phyloP scores from a whole-genome alignment of 1,139 yeast genomes.

The Candida gigantensis region DNA sequence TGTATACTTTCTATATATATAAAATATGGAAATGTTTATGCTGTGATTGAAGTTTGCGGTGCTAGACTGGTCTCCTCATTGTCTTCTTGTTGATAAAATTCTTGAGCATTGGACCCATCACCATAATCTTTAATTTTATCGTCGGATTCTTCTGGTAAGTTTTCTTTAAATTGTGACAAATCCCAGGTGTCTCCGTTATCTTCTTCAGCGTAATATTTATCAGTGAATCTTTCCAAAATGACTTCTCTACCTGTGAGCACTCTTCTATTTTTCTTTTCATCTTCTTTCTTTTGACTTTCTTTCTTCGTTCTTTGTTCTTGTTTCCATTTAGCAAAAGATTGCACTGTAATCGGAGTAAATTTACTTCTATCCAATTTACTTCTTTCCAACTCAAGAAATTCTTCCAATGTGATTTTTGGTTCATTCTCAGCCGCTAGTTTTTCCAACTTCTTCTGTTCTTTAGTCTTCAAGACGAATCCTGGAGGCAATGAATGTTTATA shows the following conservation, averaged over 20 bases:
- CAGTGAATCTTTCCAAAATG: conserved; percentile 71
- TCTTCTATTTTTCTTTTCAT: conserved; percentile 50
- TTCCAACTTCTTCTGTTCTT: conserved; percentile 91
- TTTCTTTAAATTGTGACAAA: conserved; percentile 60
- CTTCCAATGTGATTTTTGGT: conserved; percentile 92
- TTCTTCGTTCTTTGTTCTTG: conserved; percentile 61
- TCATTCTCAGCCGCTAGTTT: conserved; percentile 81
- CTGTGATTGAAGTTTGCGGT: conserved; percentile 6
- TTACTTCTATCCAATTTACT: conserved; percentile 73
- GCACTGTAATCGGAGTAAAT: conserved; percentile 86
- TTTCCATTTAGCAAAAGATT: conserved; percentile 87
- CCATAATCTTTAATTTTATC: conserved; percentile 58
- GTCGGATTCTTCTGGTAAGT: conserved; percentile 43
- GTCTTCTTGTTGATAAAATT: conserved; percentile 22
- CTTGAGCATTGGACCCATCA: conserved; percentile 33
- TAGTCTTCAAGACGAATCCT: conserved; percentile 94
- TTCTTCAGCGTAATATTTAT: conserved; percentile 56
- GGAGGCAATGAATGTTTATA: conserved; percentile 97
- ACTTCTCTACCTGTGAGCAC: conserved; percentile 79
- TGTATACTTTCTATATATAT: not conserved
- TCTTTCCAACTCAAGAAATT: conserved; percentile 92
- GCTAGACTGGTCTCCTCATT: conserved; percentile 6
- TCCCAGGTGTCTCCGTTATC: conserved; percentile 64
- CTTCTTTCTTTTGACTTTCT: conserved; percentile 58
- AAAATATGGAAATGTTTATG: conserved; percentile 2